These are phyloP conservation scores for Abortiporus biennis DNA, from an alignment of 1,284 basidiomycete genomes.

Conservation along the genomic window DNA sequence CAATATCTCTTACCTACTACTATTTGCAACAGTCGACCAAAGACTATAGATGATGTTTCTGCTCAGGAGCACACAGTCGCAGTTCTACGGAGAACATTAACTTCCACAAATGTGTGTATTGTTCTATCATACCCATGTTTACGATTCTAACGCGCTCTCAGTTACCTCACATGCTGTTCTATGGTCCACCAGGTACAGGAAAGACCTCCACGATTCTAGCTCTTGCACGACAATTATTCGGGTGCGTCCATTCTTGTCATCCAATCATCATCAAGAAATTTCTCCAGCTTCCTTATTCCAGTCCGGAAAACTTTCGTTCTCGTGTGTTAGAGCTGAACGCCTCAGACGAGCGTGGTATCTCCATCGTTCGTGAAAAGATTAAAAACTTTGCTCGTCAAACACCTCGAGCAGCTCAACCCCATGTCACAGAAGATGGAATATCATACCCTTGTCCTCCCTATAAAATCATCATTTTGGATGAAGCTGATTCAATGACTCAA, in stretches of 20 bases:
- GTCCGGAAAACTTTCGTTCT: slow-evolving; percentile 91
- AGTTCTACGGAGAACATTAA: slow-evolving; percentile 86
- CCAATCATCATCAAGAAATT: too few species aligned
- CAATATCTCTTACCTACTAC: slow-evolving; percentile 2
- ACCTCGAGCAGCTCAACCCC: slow-evolving; percentile 60
- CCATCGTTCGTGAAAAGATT: slow-evolving; percentile 96
- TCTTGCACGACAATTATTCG: slow-evolving; percentile 90
- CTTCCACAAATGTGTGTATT: slow-evolving; percentile 78
- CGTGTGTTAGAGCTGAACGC: slow-evolving; percentile 98
- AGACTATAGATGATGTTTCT: slow-evolving; percentile 96
- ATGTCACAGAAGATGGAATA: slow-evolving; percentile 73
- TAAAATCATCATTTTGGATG: slow-evolving; percentile 98
- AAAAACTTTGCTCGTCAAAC: slow-evolving; percentile 98
- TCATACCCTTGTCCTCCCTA: slow-evolving; percentile 95
- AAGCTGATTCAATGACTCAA: slow-evolving; percentile 99
- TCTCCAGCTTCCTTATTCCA: slow-evolving; percentile 24
- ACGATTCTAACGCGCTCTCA: slow-evolving; percentile 27
- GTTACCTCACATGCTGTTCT: slow-evolving; percentile 99
- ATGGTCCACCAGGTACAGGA: slow-evolving; percentile 97
- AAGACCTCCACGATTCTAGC: slow-evolving; percentile 99
- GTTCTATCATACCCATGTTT: not conserved
- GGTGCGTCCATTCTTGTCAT: slow-evolving; percentile 45
- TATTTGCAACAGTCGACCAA: slow-evolving; percentile 69
- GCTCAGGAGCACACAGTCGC: slow-evolving; percentile 96
- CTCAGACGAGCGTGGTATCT: slow-evolving; percentile 97